These are phyloP conservation scores for Solanum lycopersicoides DNA, from an alignment of 257 asterid species.

Conservation along the genomic window DNA sequence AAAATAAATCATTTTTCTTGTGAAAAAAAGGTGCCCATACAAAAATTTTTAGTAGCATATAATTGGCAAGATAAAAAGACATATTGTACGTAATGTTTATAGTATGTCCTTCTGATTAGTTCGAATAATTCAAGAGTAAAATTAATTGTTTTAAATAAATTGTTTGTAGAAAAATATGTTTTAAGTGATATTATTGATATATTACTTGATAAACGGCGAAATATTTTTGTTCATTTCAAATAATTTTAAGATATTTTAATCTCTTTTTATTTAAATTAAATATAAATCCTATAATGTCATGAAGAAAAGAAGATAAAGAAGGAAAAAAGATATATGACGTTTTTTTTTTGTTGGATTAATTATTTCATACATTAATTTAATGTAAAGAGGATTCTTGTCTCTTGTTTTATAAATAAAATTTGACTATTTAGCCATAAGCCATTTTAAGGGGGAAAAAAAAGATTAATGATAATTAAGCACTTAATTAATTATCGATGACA, in stretches of 20 bases:
- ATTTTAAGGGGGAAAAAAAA: background rate
- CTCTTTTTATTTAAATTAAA: too few relatives aligned
- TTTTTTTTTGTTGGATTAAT: background rate
- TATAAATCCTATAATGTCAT: background rate
- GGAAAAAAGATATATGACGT: background rate
- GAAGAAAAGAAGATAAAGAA: background rate
- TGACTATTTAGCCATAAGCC: background rate
- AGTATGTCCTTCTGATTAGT: too few relatives aligned
- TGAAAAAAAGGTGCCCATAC: too few relatives aligned
- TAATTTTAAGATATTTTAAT: background rate
- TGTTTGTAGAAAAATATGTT: fast-evolving
- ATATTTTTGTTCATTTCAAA: background rate
- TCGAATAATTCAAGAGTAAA: too few relatives aligned
- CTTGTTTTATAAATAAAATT: background rate
- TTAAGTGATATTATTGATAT: background rate
- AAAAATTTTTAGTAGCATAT: too few relatives aligned
- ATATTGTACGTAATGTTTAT: too few relatives aligned
- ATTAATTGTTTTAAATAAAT: fast-evolving
- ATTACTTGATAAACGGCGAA: fast-evolving
- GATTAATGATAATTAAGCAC: background rate
- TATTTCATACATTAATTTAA: background rate
- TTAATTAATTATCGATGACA: background rate
- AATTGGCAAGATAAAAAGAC: too few relatives aligned
- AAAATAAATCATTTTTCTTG: too few relatives aligned
- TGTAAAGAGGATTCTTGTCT: background rate